Evolutionary conservation across 495 filamentous ascomycete genomes (phyloP).

Genomic region (Letharia columbiana): DNA sequence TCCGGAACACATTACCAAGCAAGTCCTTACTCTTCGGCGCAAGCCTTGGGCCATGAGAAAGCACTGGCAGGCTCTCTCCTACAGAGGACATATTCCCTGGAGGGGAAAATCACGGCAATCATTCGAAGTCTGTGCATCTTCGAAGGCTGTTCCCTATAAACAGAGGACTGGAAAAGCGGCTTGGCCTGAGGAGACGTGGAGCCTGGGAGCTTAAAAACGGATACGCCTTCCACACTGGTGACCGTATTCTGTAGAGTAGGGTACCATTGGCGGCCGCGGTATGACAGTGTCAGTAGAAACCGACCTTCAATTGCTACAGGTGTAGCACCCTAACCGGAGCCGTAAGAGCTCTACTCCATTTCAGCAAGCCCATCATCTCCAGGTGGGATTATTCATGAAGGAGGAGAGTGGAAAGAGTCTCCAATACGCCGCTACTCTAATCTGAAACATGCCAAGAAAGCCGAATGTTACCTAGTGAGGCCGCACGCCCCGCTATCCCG

Average conservation of each 20-base stretch:
- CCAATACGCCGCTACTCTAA: too few relatives aligned
- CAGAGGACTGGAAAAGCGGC: background rate
- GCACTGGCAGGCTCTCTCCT: background rate
- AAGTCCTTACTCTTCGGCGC: background rate
- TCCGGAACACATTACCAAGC: background rate
- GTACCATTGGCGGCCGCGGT: background rate
- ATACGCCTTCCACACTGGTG: background rate
- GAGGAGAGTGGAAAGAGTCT: too few relatives aligned
- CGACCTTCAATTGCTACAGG: too few relatives aligned
- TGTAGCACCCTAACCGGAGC: background rate
- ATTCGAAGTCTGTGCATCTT: background rate
- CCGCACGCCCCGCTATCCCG: too few relatives aligned
- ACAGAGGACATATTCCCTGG: background rate
- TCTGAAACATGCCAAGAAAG: background rate
- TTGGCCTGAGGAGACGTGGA: background rate
- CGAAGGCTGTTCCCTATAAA: background rate
- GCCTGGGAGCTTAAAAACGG: background rate
- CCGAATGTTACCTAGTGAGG: background rate
- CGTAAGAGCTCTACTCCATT: too few relatives aligned
- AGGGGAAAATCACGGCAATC: background rate
- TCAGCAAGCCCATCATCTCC: too few relatives aligned
- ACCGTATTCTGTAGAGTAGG: background rate
- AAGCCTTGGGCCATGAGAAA: background rate
- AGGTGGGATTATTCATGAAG: too few relatives aligned
- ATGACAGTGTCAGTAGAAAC: background rate